Evolutionary conservation across 495 filamentous ascomycete genomes (phyloP).

Genomic region (Daldinia vernicosa): DNA sequence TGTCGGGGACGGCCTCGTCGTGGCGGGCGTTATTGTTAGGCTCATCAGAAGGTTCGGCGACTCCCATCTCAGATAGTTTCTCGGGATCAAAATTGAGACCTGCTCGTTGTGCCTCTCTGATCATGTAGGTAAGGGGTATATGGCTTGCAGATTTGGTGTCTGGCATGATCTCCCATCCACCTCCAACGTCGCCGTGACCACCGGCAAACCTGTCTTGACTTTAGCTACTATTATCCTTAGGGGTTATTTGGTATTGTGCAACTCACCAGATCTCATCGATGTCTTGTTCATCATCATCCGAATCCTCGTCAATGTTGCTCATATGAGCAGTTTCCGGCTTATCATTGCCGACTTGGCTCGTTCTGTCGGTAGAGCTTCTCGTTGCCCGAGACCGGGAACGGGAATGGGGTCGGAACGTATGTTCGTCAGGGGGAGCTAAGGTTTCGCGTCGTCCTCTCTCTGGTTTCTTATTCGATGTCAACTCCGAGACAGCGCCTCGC

Average conservation of each 20-base stretch:
- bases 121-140: constrained; percentile 84
- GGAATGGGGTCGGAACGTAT: constrained; percentile 42
- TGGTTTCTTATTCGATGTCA: not conserved
- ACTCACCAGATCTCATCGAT: constrained; percentile 78
- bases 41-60: constrained; percentile 51
- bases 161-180: constrained; percentile 74
- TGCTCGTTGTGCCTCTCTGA: constrained; percentile 77
- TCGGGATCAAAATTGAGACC: constrained; percentile 74
- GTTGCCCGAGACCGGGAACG: constrained; percentile 41
- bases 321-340: constrained; percentile 15
- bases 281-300: constrained; percentile 73
- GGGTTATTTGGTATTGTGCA: not conserved
- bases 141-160: constrained; percentile 73
- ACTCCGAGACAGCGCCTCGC: not conserved
- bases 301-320: constrained; percentile 55
- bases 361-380: constrained; percentile 26
- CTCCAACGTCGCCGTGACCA: constrained; percentile 83
- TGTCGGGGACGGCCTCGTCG: constrained; percentile 45
- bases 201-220: constrained; percentile 66
- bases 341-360: constrained; percentile 7
- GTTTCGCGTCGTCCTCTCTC: constrained; percentile 41
- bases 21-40: constrained; percentile 12
- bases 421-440: constrained; percentile 35
- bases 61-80: constrained; percentile 73
- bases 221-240: constrained; percentile 2